These are phyloP conservation scores for Malania oleifera DNA, from an alignment of 164 flowering plant genomes.

Conservation along the genomic window DNA sequence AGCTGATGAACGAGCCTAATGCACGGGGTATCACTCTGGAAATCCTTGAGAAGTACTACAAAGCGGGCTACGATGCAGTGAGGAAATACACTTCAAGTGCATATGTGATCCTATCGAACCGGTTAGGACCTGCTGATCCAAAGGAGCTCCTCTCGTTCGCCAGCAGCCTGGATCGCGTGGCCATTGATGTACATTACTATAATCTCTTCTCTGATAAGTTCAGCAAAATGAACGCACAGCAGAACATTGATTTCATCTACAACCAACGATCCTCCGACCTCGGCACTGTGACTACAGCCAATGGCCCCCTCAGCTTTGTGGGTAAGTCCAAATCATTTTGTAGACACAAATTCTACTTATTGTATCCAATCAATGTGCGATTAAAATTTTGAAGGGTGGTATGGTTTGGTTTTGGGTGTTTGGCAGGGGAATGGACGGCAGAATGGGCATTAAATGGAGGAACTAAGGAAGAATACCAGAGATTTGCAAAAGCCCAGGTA, in stretches of 20 bases:
- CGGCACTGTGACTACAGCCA: constrained; percentile 11
- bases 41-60: constrained; percentile 12
- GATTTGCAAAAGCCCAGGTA: constrained; percentile 50
- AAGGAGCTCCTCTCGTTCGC: constrained; percentile 18
- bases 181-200: constrained; percentile 27
- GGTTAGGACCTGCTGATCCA: constrained; percentile 12
- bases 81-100: constrained; percentile 20
- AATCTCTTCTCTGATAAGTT: constrained; percentile 10
- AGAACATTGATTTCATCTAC: constrained; percentile 20
- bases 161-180: constrained; percentile 1
- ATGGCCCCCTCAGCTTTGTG: constrained; percentile 27
- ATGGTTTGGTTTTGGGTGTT: too few relatives aligned
- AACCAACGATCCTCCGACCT: constrained; percentile 15
- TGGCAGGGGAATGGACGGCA: constrained; percentile 77
- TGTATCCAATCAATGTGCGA: too few relatives aligned
- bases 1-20: constrained; percentile 29
- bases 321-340: constrained; percentile 29
- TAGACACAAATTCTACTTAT: too few relatives aligned
- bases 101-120: constrained; percentile 22
- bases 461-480: constrained; percentile 47
- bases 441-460: constrained; percentile 58
- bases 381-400: too few relatives aligned
- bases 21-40: constrained; percentile 17
- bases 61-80: constrained; percentile 24
- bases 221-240: constrained; percentile 11